Base-by-base conservation (phyloP, 805 yeast genomes). In the Metschnikowia picachoensis region DNA sequence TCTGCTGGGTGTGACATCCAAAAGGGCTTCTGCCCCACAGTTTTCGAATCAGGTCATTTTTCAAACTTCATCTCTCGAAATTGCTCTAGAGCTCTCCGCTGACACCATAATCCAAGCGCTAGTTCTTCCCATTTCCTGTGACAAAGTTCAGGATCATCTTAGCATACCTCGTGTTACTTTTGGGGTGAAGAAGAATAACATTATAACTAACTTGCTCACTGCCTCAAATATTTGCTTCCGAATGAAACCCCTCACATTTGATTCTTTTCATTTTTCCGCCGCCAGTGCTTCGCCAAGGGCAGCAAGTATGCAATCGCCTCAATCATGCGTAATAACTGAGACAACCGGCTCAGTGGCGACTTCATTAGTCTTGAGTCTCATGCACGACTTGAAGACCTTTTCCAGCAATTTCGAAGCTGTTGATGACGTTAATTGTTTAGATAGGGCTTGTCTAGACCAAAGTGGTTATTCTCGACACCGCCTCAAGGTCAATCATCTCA, bases 51-150 rank as follows among this genome's bases (percentile, higher is more conserved):
- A 70, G 32, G 44, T 73, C 15, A 56, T 64, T 16, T 51, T 73
- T 4, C 79, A 74, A 50, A 73, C 76, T 0, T 65, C 79, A 0
- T 59, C 70, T 2, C 57, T 74, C 6, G 55, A 55, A 3, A 32
- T 72, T 3, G 56, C 51, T 12, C 17, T 67, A 7, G 46, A 44
- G 3, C 35, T 73, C 3, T 47, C 59, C 5, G 50, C 55, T 1
- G 38, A 39, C 1, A 43, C 53, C 0, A 31, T 27, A 0, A 27
- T 77, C 4, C 60, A 55, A 27, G 30, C 60, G 0, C 60, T 65
- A 2, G 43, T 77, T 0, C 63, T 71, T 10, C 84, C 85, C 1
- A 50, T 79, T 1, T 67, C 77, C 0, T 76, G 58, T 49, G 72
- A 70, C 40, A 66, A 76, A 9, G 41, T 55, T 0, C 59, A 60